Conservation (phyloP, 768 basidiomycete genomes). For the Tulasnella sp. region DNA sequence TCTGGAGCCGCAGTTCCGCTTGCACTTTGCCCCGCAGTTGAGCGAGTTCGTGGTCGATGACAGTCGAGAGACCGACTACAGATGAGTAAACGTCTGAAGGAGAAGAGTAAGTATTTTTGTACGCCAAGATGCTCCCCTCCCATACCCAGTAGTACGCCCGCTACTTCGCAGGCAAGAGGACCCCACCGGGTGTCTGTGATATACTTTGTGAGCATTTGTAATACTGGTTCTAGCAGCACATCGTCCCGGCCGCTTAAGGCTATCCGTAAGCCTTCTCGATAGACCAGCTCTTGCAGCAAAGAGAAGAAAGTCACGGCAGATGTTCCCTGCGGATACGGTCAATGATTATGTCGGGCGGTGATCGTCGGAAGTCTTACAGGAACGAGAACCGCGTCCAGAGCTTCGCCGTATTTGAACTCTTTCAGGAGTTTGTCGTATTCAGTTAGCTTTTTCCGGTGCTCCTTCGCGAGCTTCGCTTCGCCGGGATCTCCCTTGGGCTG, state of each 20-base stretch:
- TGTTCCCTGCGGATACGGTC: constrained; percentile 43
- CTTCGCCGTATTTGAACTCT: constrained; percentile 86
- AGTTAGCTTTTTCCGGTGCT: constrained; percentile 47
- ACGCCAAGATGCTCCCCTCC: not conserved
- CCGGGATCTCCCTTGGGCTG: constrained; percentile 50
- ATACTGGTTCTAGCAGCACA: constrained; percentile 79
- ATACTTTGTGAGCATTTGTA: constrained; percentile 76
- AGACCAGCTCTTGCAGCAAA: constrained; percentile 82
- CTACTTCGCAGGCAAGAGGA: constrained; percentile 73
- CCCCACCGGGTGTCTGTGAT: constrained; percentile 87
- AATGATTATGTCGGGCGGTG: not conserved
- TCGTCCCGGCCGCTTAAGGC: constrained; percentile 90
- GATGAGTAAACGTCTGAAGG: constrained; percentile 76
- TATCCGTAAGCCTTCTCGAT: constrained; percentile 76
- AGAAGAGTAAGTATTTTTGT: not conserved
- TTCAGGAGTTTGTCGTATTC: constrained; percentile 88
- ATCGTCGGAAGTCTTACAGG: constrained; percentile 41
- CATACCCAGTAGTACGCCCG: constrained; percentile 73
- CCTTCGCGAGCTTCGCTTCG: not conserved
- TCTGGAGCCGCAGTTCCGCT: constrained; percentile 79
- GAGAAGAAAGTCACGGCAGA: constrained; percentile 81
- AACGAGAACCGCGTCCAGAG: constrained; percentile 80
- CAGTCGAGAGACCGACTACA: constrained; percentile 86
- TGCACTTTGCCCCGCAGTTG: constrained; percentile 74
- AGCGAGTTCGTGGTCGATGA: constrained; percentile 78